These are phyloP conservation scores for Penicillium sp. DNA, from an alignment of 2,329 filamentous ascomycete species.

Conservation along the genomic window DNA sequence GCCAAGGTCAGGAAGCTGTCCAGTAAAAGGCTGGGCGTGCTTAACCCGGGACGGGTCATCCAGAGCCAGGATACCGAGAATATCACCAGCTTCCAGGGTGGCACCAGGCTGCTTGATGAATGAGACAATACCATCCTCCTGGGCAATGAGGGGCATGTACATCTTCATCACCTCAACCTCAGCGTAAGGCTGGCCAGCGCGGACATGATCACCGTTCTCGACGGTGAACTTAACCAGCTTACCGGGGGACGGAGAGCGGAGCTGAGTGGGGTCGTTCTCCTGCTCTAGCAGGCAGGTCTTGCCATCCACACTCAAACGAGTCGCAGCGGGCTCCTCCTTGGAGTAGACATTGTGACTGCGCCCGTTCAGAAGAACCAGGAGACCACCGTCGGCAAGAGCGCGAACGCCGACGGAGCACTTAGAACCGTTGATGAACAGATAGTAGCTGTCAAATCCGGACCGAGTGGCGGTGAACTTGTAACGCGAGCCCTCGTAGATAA, in stretches of 20 bases:
- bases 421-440: constrained; percentile 97
- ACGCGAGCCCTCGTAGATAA: constrained; percentile 93
- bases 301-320: constrained; percentile 90
- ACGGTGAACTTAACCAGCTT: constrained; percentile 98
- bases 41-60: constrained; percentile 96
- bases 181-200: constrained; percentile 85
- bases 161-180: constrained; percentile 99
- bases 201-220: constrained; percentile 89
- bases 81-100: constrained; percentile 95
- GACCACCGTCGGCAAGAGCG: constrained; percentile 85
- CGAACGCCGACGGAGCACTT: constrained; percentile 91
- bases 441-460: constrained; percentile 88
- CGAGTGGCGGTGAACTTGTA: constrained; percentile 98
- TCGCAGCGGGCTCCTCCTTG: constrained; percentile 97
- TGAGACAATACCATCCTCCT: constrained; percentile 93
- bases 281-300: constrained; percentile 98
- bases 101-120: constrained; percentile 98
- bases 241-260: constrained; percentile 87
- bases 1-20: constrained; percentile 80
- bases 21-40: constrained; percentile 88
- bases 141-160: constrained; percentile 97
- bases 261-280: constrained; percentile 96
- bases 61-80: constrained; percentile 90
- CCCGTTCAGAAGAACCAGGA: constrained; percentile 82
- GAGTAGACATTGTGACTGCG: constrained; percentile 98